A percentile compares a stretch with the other conserved stretches of the same genome.
These are phyloP conservation scores for Annulohypoxylon moriforme DNA, from an alignment of 495 filamentous ascomycete genomes.

Conservation along the genomic window DNA sequence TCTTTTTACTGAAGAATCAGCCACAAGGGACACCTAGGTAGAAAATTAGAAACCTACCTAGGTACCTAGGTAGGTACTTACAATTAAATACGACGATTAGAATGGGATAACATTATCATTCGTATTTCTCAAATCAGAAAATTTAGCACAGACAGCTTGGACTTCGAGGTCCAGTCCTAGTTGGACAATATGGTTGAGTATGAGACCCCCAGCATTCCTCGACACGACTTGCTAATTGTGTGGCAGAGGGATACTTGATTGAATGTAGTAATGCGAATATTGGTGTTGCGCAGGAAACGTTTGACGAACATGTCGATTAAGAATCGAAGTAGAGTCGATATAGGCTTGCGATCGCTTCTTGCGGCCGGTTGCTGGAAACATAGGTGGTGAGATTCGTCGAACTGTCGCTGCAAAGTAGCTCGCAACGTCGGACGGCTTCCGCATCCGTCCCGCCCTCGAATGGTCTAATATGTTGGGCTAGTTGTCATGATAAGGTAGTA, in stretches of 20 bases:
- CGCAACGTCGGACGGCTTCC: neutral
- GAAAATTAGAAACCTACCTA: neutral
- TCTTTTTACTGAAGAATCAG: too few relatives aligned
- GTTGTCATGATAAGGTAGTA: constrained; percentile 23
- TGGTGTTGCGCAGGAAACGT: constrained; percentile 28
- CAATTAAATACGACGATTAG: neutral
- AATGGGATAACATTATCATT: neutral
- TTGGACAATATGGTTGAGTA: constrained; percentile 37
- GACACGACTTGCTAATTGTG: neutral
- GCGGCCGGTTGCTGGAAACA: constrained; percentile 13
- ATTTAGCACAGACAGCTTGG: constrained; percentile 3
- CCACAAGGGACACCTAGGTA: neutral
- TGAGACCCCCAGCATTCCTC: constrained; percentile 12
- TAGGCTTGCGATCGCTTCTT: constrained; percentile 15
- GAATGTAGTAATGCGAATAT: neutral
- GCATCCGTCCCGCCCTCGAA: neutral
- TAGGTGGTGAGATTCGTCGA: constrained; percentile 17
- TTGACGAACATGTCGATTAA: constrained; percentile 34
- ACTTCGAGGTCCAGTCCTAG: constrained; percentile 32
- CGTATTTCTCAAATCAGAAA: neutral
- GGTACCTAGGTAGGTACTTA: too few relatives aligned
- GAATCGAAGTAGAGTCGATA: constrained; percentile 27
- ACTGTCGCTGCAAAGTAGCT: constrained; percentile 22
- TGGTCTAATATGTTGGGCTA: neutral
- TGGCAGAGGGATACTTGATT: neutral